Evolutionary conservation across 2,329 filamentous ascomycete genomes (phyloP), one percentile per base, ranked within the genome.

Genomic region (Beauveria bassiana): DNA sequence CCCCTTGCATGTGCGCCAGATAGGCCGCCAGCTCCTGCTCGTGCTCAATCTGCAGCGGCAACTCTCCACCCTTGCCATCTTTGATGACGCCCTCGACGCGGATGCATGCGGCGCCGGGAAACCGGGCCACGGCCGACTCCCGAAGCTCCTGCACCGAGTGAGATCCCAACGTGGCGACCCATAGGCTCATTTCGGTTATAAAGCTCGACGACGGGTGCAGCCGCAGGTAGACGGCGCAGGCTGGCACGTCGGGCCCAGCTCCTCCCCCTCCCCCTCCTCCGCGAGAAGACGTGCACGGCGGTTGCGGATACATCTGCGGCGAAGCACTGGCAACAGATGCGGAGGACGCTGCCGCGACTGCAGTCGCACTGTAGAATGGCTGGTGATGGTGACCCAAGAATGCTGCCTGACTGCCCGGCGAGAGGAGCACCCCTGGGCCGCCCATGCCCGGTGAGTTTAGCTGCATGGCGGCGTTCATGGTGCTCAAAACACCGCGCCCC

Each of bases 11-110:
- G 69, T 90, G 87, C 52, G 81, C 78, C 66, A 95, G 72, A 73
- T 93, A 93, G 0, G 86, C 87, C 63, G 81, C 81, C 64, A 95
- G 71, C 74, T 93, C 89, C 64, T 85, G 83, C 67, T 93, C 87
- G 46, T 86, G 81, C 60, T 87, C 86, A 66, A 93, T 87, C 61
- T 80, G 75, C 68, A 90, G 81, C 18, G 77, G 77, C 50, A 89
- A 77, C 68, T 90, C 87, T 55, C 79, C 79, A 5, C 83, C 85
- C 65, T 79, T 79, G 16, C 75, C 78, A 67, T 84, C 79, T 68
- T 82, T 84, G 56, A 90, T 78, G 28, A 90, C 73, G 2, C 88
- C 89, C 67, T 91, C 85, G 18, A 92, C 79, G 31, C 80, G 81
- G 40, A 81, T 74, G 56, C 88, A 83, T 16, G 81, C 69, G 0